Base-by-base conservation (phyloP, 2,329 filamentous ascomycete species). In the Alternaria sp. region DNA sequence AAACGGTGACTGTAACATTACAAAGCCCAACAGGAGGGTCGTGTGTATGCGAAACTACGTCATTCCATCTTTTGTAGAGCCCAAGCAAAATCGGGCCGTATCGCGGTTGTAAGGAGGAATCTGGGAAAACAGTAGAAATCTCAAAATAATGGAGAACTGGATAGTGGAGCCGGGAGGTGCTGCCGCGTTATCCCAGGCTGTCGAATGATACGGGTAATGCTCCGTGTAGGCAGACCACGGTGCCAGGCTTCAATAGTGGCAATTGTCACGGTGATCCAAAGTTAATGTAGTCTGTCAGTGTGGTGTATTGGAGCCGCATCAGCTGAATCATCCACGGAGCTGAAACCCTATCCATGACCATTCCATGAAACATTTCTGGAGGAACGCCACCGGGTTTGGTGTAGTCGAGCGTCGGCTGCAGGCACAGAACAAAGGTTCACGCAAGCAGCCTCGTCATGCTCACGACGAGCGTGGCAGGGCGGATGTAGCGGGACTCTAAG, bases 381-480 rank as follows among this genome's bases (percentile, higher is more conserved):
- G 43, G 46, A 58, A 45, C 43, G 55, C 37, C 49, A 30, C 55
- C 21, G 15, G 50, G 60, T 41, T 51, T 12, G 57, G 58, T 54
- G 50, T 56, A 41, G 55, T 58, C 30, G 58, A 43, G 50, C 28
- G 49, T 41, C 61, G 61, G 61, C 54, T 61, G 59, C 64, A 66
- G 55, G 63, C 57, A 66, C 63, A 63, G 64, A 72, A 69, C 68
- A 59, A 72, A 68, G 60, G 73, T 76, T 75, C 71, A 70, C 74
- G 71, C 72, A 59, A 67, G 63, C 64, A 67, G 61, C 64, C 59
- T 69, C 59, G 65, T 68, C 66, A 63, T 44, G 60, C 49, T 41
- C 49, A 28, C 23, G 50, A 53, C 45, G 26, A 44, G 62, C 68
- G 59, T 69, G 70, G 66, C 55, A 70, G 54, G 60, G 63, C 49